Base-by-base conservation (phyloP, 2,329 filamentous ascomycete genomes). In the Scedosporium dehoogii region DNA sequence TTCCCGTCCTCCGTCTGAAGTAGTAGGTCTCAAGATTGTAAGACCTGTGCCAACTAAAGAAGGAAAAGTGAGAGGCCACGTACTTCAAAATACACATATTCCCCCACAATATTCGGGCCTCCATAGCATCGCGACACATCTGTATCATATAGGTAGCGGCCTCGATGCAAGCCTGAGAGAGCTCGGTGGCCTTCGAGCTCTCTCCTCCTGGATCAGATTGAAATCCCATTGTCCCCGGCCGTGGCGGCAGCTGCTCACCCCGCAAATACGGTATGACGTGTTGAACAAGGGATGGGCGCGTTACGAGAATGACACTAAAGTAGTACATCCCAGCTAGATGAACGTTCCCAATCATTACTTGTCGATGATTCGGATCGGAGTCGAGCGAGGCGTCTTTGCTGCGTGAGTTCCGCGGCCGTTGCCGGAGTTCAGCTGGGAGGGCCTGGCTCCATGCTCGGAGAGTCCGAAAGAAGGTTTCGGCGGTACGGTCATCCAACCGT, bases 41-140 rank as follows among this genome's bases (percentile, higher is more conserved):
- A 29, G 27, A 29, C 4, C 4, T 29, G 27, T 29, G 27, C 3
- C 27, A 29, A 6, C 27, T 6, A 6, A 29, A 29, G 27, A 4
- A 33, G 10, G 9, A 33, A 6, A 10, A 33, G 10, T 33, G 10
- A 33, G 29, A 38, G 33, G 2, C 3, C 4, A 21, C 66, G 69
- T 67, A 80, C 79, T 82, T 82, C 7, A 82, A 67, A 6, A 82
- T 74, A 61, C 78, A 78, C 79, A 82, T 81, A 62, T 81, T 81
- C 29, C 72, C 73, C 9, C 80, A 68, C 1, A 80, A 69, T 21
- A 79, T 64, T 4, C 71, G 68, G 23, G 74, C 73, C 33, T 72
- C 72, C 46, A 76, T 68, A 5, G 76, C 73, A 65, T 80, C 73
- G 48, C 74, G 67, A 55, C 78, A 80, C 27, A 77, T 78, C 62